These are phyloP conservation scores for Barnettozyma sucrosica DNA, from an alignment of 805 yeast species.

Conservation along the genomic window DNA sequence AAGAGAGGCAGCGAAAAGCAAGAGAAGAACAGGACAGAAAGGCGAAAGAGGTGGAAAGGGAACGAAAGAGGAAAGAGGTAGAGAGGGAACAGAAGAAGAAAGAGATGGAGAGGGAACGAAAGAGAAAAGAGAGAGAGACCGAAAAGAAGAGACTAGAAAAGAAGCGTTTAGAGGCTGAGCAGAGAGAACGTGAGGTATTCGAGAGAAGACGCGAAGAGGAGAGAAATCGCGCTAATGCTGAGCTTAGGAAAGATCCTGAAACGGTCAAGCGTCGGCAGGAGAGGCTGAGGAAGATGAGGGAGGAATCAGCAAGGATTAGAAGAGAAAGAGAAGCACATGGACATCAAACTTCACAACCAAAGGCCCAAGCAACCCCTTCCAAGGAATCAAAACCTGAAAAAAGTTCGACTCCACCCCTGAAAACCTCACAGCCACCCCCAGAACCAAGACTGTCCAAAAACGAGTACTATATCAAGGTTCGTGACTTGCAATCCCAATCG, in stretches of 20 bases:
- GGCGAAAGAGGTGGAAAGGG: background rate
- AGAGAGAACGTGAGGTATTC: slow-evolving; percentile 4
- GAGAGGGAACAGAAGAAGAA: too few species aligned
- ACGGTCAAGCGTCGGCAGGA: slow-evolving; percentile 2
- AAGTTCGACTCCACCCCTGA: background rate
- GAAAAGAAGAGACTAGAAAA: background rate
- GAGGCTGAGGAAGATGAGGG: slow-evolving; percentile 7
- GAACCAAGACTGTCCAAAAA: slow-evolving; percentile 2
- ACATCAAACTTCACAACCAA: background rate
- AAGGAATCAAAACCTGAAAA: background rate
- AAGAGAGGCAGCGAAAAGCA: slow-evolving; percentile 5
- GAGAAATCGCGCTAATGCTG: slow-evolving; percentile 12
- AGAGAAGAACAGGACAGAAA: slow-evolving; percentile 6
- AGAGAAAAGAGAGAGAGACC: slow-evolving; percentile 1
- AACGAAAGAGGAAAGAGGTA: too few species aligned
- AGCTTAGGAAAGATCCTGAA: slow-evolving; percentile 2
- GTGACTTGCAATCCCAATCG: slow-evolving; percentile 4
- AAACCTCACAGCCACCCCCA: background rate
- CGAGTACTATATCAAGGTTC: slow-evolving; percentile 9
- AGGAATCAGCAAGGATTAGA: background rate
- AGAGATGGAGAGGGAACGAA: background rate
- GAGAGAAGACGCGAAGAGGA: slow-evolving; percentile 3
- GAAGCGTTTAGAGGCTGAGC: background rate
- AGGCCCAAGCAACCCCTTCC: background rate
- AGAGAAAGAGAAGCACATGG: slow-evolving; percentile 6